These are phyloP conservation scores for Clavispora phyllophila DNA, from an alignment of 805 yeast species.

Conservation along the genomic window DNA sequence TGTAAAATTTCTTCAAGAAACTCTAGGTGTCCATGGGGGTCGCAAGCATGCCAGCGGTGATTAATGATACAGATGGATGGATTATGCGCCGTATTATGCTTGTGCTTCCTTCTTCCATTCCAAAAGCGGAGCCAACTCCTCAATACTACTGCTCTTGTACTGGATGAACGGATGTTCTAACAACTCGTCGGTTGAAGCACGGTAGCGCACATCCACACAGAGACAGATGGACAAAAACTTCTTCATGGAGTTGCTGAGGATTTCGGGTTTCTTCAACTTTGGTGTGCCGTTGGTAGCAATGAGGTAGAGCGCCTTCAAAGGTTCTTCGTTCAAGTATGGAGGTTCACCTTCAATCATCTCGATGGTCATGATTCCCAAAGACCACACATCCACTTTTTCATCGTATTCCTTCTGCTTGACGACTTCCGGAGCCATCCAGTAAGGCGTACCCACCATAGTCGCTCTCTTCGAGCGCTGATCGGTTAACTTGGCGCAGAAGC, in stretches of 20 bases:
- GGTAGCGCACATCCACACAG: conserved; percentile 87
- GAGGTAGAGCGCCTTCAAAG: conserved; percentile 67
- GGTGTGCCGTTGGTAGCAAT: conserved; percentile 83
- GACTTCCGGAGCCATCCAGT: conserved; percentile 91
- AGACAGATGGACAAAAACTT: conserved; percentile 85
- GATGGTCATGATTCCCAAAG: conserved; percentile 78
- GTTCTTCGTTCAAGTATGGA: conserved; percentile 76
- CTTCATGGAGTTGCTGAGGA: conserved; percentile 69
- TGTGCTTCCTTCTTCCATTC: conserved; percentile 36
- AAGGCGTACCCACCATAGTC: conserved; percentile 85
- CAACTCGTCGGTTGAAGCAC: conserved; percentile 88
- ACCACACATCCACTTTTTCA: conserved; percentile 80
- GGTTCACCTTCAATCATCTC: conserved; percentile 88
- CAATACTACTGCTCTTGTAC: conserved; percentile 53
- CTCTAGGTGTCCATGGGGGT: neutral
- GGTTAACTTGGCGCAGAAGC: conserved; percentile 62
- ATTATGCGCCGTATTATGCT: neutral
- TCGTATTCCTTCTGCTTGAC: conserved; percentile 77
- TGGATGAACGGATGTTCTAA: conserved; percentile 69
- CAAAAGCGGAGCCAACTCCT: conserved; percentile 55
- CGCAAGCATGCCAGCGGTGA: neutral
- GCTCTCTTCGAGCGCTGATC: conserved; percentile 70
- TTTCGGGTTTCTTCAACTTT: conserved; percentile 61
- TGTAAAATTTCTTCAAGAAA: neutral
- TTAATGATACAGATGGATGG: neutral